A percentile compares a stretch with the other conserved stretches of the same genome.
Conservation (phyloP, 2,329 filamentous ascomycete genomes). For the Dryadomyces quercivorus region DNA sequence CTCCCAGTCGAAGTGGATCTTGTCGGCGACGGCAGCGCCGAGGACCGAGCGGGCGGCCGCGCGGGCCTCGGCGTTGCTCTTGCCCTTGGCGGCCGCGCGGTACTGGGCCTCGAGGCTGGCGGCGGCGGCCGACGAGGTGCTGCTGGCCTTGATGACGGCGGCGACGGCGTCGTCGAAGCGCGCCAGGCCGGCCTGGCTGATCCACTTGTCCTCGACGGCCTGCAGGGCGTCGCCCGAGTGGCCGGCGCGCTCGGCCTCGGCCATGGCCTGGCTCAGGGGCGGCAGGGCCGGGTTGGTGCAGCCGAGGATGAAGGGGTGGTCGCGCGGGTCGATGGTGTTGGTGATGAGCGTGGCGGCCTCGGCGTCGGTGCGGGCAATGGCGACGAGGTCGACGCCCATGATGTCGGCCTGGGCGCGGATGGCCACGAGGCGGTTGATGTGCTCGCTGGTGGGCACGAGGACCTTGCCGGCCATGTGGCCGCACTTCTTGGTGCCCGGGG, state of each 20-base stretch:
- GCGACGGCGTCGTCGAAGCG: conserved; percentile 85
- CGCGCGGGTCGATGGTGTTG: conserved; percentile 87
- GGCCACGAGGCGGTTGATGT: conserved; percentile 94
- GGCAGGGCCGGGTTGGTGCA: conserved; percentile 74
- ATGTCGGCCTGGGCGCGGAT: conserved; percentile 97
- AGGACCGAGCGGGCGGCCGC: conserved; percentile 66
- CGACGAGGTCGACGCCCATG: conserved; percentile 86
- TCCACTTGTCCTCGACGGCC: conserved; percentile 86
- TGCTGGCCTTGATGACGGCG: conserved; percentile 49
- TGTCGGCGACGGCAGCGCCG: conserved; percentile 55
- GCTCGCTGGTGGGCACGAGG: conserved; percentile 88
- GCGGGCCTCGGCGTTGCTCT: conserved; percentile 72
- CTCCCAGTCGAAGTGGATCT: conserved; percentile 93
- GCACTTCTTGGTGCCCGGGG: conserved; percentile 97
- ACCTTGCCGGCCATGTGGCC: conserved; percentile 99
- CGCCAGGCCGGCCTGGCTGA: conserved; percentile 63
- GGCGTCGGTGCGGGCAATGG: conserved; percentile 89
- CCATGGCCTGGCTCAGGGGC: conserved; percentile 84
- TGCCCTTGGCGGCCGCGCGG: conserved; percentile 58
- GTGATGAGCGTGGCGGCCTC: conserved; percentile 97
- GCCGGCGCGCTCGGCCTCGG: conserved; percentile 68
- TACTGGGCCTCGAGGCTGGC: conserved; percentile 53
- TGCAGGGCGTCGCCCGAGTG: conserved; percentile 74
- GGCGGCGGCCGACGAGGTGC: conserved; percentile 38
- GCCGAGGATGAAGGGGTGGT: conserved; percentile 89